phyloP scores from a whole-genome alignment of 192 early-diverging fungal species.

The Jimgerdemannia flammicorona region DNA sequence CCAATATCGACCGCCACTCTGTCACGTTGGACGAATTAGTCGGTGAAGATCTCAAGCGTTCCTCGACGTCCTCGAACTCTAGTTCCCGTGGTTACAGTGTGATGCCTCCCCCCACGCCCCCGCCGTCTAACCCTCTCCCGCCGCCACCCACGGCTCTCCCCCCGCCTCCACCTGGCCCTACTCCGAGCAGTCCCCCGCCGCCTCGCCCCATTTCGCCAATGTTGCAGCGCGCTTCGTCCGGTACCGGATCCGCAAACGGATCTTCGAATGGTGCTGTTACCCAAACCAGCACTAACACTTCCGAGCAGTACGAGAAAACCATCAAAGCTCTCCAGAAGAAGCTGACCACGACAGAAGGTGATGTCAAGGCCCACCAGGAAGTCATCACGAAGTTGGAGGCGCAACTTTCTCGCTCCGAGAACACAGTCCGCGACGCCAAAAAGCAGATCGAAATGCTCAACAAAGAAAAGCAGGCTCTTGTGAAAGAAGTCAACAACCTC shows the following conservation, averaged over 20 bases:
- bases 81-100: neutral
- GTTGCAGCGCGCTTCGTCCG: neutral
- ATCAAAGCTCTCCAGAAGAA: slow-evolving; percentile 15
- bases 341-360: slow-evolving; percentile 1
- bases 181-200: neutral
- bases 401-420: slow-evolving; percentile 41
- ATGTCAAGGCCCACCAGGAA: slow-evolving; percentile 27
- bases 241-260: slow-evolving; percentile 1
- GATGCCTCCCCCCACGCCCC: slow-evolving; percentile 9
- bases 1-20: neutral
- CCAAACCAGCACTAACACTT: neutral
- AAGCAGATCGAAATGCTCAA: slow-evolving; percentile 30
- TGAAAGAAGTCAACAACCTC: slow-evolving; percentile 32
- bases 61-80: slow-evolving; percentile 2
- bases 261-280: neutral
- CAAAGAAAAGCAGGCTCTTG: slow-evolving; percentile 29
- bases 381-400: slow-evolving; percentile 41
- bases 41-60: neutral
- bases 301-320: slow-evolving; percentile 17
- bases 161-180: neutral
- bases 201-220: neutral
- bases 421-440: slow-evolving; percentile 27
- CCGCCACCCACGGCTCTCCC: slow-evolving; percentile 1
- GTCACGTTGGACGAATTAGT: neutral
- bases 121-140: slow-evolving; percentile 16